A percentile compares a stretch with the other conserved stretches of the same genome.
Conservation (phyloP, 441 rosid genomes). For the Erodium moschatum region DNA sequence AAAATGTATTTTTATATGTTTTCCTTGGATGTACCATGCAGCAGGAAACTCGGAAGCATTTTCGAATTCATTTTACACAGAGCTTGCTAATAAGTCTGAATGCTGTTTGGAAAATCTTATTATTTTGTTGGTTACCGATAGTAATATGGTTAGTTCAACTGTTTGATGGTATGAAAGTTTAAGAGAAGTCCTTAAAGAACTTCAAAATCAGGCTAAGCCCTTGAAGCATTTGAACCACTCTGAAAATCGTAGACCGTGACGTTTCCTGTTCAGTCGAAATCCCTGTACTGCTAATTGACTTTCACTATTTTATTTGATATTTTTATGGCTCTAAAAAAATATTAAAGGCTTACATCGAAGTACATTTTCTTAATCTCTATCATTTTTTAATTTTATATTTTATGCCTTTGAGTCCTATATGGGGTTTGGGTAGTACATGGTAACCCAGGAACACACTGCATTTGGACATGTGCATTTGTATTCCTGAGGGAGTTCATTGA, state of each 20-base stretch:
- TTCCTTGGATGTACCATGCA: not conserved
- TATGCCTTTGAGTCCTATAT: constrained; percentile 7
- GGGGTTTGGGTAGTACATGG: constrained; percentile 1
- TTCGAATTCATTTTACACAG: not conserved
- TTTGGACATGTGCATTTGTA: not conserved
- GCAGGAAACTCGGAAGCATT: not conserved
- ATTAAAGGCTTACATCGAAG: not conserved
- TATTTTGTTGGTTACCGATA: not conserved
- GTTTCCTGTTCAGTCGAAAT: not conserved
- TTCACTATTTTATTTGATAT: too few relatives aligned
- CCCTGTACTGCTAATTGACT: not conserved
- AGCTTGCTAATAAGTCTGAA: constrained; percentile 15
- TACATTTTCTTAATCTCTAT: not conserved
- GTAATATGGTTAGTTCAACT: not conserved
- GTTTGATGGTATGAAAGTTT: not conserved
- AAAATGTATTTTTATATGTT: not conserved
- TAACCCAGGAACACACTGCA: not conserved
- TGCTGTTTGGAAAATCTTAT: constrained; percentile 15
- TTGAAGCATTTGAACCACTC: not conserved
- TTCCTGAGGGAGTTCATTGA: constrained; percentile 7
- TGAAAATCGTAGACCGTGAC: not conserved
- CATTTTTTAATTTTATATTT: not conserved
- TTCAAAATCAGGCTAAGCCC: not conserved
- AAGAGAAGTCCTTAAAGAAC: not conserved
- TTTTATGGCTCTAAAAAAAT: too few relatives aligned